Evolutionary conservation across 768 basidiomycete genomes (phyloP).

Genomic region (Tricholoma hemisulphureum): DNA sequence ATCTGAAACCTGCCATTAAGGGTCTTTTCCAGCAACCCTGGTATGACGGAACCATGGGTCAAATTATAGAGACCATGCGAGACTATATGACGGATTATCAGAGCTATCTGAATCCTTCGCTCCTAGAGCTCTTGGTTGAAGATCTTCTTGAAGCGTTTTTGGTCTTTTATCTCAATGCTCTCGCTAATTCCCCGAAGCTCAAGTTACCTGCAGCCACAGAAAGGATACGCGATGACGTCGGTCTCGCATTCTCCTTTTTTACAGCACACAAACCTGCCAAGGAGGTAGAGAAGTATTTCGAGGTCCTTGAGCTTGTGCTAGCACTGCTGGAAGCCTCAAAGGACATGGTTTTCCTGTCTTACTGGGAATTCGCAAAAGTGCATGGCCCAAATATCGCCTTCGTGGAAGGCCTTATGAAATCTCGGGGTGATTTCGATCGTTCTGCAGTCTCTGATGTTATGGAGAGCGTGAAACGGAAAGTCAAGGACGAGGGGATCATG

Average conservation of each 20-base stretch:
- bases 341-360: constrained; percentile 88
- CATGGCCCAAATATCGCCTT: constrained; percentile 93
- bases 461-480: constrained; percentile 90
- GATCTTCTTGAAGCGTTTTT: constrained; percentile 91
- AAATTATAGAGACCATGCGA: constrained; percentile 92
- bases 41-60: constrained; percentile 87
- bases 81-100: constrained; percentile 98
- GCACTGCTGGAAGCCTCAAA: constrained; percentile 82
- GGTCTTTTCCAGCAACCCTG: constrained; percentile 78
- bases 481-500: constrained; percentile 80
- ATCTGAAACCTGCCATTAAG: constrained; percentile 84
- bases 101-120: constrained; percentile 81
- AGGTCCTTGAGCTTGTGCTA: constrained; percentile 81
- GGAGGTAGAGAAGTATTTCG: constrained; percentile 81
- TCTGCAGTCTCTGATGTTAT: constrained; percentile 85
- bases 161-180: constrained; percentile 83
- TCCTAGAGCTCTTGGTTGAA: constrained; percentile 89
- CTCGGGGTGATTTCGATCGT: constrained; percentile 89
- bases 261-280: constrained; percentile 68
- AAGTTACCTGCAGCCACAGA: constrained; percentile 84
- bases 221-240: constrained; percentile 79
- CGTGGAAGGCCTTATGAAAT: constrained; percentile 86
- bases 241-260: constrained; percentile 79
- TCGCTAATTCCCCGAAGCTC: constrained; percentile 81
- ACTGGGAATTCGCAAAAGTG: constrained; percentile 89